Base-by-base conservation (phyloP, 352 stramenopile species). In the Phytophthora parvispora region DNA sequence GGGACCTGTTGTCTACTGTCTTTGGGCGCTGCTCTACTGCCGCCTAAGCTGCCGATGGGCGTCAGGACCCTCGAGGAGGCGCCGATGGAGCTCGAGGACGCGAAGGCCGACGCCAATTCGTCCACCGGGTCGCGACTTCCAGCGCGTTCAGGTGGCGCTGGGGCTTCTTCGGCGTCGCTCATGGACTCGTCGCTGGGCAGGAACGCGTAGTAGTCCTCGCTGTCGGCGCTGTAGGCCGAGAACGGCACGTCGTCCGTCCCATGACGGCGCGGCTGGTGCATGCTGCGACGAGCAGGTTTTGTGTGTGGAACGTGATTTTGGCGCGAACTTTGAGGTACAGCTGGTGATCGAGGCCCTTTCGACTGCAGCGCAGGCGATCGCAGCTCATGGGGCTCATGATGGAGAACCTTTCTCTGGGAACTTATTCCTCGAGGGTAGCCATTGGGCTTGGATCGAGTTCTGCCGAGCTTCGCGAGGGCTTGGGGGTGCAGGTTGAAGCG, bases 181-280 rank as follows among this genome's bases (percentile, higher is more conserved):
- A 77, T 64, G 36, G 84, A 86, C 38, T 87, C 81, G 22, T 90
- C 84, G 61, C 82, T 93, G 5, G 84, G 82, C 40, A 90, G 36
- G n/a, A 80, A 78, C 18, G 81, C 60, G 60, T 82, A 86, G 73
- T 89, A 92, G 65, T 92, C 84, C 29, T 92, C 84, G 6, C 68
- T 80, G 50, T 58, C 53, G 24, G 52, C 62, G 48, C 20, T 70
- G 25, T 73, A 71, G 42, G 62, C 58, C 32, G 72, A 74, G 58
- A 79, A 74, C 10, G 72, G 60, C n/a, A 79, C 62, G 42, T 52
- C 72, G 43, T 60, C 20, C 13, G 45, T 27, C 4, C 24, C 48
- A 53, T 59, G 29, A 22, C 53, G 29, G 5, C 36, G 48, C 24
- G 38, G 28, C 40, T 64, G 58, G 40, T 72, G 59, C 65, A 73